These are phyloP conservation scores for Aspergillus saccharolyticus DNA, from an alignment of 495 filamentous ascomycete genomes.

Conservation along the genomic window DNA sequence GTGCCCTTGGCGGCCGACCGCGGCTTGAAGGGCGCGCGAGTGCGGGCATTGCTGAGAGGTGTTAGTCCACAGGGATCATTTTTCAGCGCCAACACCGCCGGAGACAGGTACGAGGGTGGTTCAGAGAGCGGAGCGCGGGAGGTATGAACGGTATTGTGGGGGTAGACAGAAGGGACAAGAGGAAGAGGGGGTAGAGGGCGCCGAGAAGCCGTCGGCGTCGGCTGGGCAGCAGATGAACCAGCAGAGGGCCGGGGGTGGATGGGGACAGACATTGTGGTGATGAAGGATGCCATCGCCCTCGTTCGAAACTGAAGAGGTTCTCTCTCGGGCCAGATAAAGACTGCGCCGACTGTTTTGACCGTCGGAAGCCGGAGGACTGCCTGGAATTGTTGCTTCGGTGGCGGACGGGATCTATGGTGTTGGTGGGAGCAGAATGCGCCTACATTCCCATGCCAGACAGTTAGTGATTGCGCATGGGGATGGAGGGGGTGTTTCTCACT, in stretches of 20 bases:
- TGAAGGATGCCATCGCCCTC: slow-evolving; percentile 57
- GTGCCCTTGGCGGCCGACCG: slow-evolving; percentile 82
- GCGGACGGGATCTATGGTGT: not conserved
- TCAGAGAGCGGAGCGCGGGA: slow-evolving; percentile 30
- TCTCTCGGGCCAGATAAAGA: not conserved
- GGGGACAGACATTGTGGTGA: slow-evolving; percentile 66
- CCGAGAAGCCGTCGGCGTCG: slow-evolving; percentile 13
- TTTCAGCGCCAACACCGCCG: slow-evolving; percentile 39
- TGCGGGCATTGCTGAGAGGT: slow-evolving; percentile 76
- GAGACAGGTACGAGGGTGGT: slow-evolving; percentile 39
- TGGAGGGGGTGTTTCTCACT: not conserved
- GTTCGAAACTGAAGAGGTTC: not conserved
- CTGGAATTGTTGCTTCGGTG: slow-evolving; percentile 8
- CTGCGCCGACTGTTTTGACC: not conserved
- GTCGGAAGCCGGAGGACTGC: not conserved
- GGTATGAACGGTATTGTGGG: slow-evolving; percentile 32
- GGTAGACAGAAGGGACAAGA: slow-evolving; percentile 20
- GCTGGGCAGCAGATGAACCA: slow-evolving; percentile 28
- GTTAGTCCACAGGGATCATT: slow-evolving; percentile 39
- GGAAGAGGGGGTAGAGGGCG: slow-evolving; percentile 14
- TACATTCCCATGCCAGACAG: slow-evolving; percentile 14
- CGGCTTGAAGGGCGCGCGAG: slow-evolving; percentile 85
- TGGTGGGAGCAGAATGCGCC: slow-evolving; percentile 12
- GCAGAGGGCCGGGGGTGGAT: slow-evolving; percentile 30
- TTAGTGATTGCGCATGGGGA: not conserved